Base-by-base conservation (phyloP, 78 protist genomes). In the Dictyostelium firmibasis region DNA sequence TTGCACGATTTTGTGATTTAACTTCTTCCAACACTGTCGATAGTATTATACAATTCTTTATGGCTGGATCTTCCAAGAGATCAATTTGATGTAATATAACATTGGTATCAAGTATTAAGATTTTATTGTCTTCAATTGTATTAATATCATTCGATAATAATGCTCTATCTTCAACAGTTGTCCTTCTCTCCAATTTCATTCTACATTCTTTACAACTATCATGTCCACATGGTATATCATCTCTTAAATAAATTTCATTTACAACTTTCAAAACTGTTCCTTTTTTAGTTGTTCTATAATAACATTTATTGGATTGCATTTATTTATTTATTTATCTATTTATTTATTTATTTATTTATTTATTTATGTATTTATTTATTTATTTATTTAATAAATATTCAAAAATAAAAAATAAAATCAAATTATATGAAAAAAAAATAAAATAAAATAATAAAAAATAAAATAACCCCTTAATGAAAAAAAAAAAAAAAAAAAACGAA, bases 31-130 rank as follows among this genome's bases (percentile, higher is more conserved):
- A 75, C 7, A 97, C 99, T 9, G 98, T 97, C 9, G 96, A 77
- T 16, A 92, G 88, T 14, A 98, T 36, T 50, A 98, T 81, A 2
- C 97, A 92, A 81, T 97, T 84, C 11, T 67, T 86, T 18, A 98
- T 1, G 9, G 62, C 4, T 20, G 97, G 97, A 53, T 92, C 96
- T 72, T 97, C 98, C 14, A 97, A 44, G 25, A 89, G 76, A 81
- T 97, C 98, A 14, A 98, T 93, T 23, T 98, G 97, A 69, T 96
- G 98, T 14, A 97, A 82, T 10, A 98, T 84, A n/a, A 96, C 97
- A 57, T 97, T 97, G 0, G 99, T 96, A 83, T 98, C 99, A 8
- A 96, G 85, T 35, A 98, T 31, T 8, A 91, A 94, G 4, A 88
- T 18, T 36, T 69, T n/a, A 2, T 20, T 25, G 2, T 33, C 60